These are phyloP conservation scores for Eleusine coracana DNA, from an alignment of 176 grass and related monocot genomes.

Conservation along the genomic window DNA sequence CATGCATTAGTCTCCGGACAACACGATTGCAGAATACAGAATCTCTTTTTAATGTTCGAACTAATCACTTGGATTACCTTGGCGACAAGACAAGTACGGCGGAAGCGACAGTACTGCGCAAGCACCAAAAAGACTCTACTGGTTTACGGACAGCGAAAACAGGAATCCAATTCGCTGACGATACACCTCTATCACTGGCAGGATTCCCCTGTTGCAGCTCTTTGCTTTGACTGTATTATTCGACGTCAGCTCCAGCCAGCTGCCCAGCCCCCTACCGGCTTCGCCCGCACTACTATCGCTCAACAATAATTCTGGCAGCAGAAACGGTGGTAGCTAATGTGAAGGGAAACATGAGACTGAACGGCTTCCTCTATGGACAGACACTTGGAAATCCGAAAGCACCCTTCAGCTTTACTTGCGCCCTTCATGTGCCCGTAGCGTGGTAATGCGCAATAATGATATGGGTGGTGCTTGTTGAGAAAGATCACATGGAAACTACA, in stretches of 20 bases:
- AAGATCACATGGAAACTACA: background rate
- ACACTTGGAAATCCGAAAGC: background rate
- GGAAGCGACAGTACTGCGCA: constrained; percentile 1
- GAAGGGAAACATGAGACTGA: constrained; percentile 12
- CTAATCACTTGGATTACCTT: constrained; percentile 17
- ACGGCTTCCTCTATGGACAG: constrained; percentile 13
- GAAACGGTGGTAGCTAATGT: background rate
- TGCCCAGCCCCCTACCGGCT: constrained; percentile 30
- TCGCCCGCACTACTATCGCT: constrained; percentile 15
- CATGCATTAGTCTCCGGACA: constrained; percentile 1
- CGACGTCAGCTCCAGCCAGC: constrained; percentile 11
- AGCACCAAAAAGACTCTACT: constrained; percentile 22
- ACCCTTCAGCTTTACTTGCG: constrained; percentile 32
- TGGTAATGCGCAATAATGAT: constrained; percentile 4
- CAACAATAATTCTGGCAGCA: constrained; percentile 35
- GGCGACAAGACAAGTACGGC: constrained; percentile 13
- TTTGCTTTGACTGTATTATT: constrained; percentile 58
- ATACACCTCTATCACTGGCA: constrained; percentile 11
- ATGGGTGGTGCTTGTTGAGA: constrained; percentile 10
- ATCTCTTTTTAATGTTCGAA: background rate
- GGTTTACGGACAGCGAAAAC: constrained; percentile 35
- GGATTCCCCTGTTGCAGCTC: constrained; percentile 43
- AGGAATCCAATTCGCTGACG: constrained; percentile 49
- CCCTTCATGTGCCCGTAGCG: background rate
- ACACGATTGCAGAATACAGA: background rate